Percentiles rank a stretch among this genome's conserved stretches.
Conservation (phyloP, 1,139 yeast species). For the Candida sp. region DNA sequence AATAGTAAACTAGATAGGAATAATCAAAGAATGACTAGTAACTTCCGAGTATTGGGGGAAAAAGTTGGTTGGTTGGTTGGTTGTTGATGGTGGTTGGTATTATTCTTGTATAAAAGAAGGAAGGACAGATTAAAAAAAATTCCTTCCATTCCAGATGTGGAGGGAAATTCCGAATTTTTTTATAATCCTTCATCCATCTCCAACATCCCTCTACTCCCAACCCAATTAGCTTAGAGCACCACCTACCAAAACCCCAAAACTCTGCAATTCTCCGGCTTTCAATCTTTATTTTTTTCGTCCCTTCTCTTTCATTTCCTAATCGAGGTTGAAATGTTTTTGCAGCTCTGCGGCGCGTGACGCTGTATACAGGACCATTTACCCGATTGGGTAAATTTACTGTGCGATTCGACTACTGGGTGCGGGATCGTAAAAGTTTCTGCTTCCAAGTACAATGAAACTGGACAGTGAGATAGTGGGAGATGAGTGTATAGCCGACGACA, state of each 20-base stretch:
- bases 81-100: background rate
- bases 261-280: background rate
- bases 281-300: background rate
- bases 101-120: background rate
- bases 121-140: background rate
- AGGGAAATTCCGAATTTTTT: constrained; percentile 1
- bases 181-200: background rate
- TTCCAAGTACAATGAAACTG: background rate
- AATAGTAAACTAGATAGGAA: background rate
- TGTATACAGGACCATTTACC: background rate
- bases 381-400: constrained; percentile 1
- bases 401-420: background rate
- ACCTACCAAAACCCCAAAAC: too few relatives aligned
- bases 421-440: background rate
- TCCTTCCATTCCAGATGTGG: background rate
- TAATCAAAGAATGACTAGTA: background rate
- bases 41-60: background rate
- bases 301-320: constrained; percentile 3
- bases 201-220: too few relatives aligned
- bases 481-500: background rate
- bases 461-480: background rate
- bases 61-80: background rate
- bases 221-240: too few relatives aligned
- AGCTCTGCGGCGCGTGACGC: background rate
- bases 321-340: constrained; percentile 4